Evolutionary conservation across 257 asterid genomes (phyloP).

Genomic region (Solanum paucissectum): DNA sequence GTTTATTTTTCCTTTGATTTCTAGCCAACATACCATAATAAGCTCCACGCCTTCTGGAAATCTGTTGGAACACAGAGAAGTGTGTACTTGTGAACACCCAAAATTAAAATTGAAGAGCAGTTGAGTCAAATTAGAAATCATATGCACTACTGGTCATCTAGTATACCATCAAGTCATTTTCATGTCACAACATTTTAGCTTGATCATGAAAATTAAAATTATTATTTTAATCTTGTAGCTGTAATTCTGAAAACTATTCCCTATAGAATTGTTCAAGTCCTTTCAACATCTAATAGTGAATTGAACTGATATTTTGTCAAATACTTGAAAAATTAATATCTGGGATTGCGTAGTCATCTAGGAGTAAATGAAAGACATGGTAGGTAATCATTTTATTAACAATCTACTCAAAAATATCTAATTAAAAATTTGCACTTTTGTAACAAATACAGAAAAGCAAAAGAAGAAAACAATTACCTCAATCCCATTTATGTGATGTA

Average conservation of each 20-base stretch:
- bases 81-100: no score
- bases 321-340: no score
- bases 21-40: conserved; percentile 43
- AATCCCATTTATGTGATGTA: no score
- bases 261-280: neutral
- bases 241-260: neutral
- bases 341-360: neutral
- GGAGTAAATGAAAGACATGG: neutral
- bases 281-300: neutral
- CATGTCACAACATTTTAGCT: neutral
- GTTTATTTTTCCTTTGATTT: conserved; percentile 34
- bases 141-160: neutral
- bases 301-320: neutral
- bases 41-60: conserved; percentile 27
- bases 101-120: no score
- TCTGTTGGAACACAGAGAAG: neutral
- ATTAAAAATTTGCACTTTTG: neutral
- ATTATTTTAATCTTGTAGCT: neutral
- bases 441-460: neutral
- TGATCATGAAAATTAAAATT: neutral
- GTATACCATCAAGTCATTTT: neutral
- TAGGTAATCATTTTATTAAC: neutral
- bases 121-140: no score
- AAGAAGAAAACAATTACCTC: neutral
- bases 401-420: neutral